Evolutionary conservation across 2,329 filamentous ascomycete genomes (phyloP).

Genomic region (Podosphaera xanthii): DNA sequence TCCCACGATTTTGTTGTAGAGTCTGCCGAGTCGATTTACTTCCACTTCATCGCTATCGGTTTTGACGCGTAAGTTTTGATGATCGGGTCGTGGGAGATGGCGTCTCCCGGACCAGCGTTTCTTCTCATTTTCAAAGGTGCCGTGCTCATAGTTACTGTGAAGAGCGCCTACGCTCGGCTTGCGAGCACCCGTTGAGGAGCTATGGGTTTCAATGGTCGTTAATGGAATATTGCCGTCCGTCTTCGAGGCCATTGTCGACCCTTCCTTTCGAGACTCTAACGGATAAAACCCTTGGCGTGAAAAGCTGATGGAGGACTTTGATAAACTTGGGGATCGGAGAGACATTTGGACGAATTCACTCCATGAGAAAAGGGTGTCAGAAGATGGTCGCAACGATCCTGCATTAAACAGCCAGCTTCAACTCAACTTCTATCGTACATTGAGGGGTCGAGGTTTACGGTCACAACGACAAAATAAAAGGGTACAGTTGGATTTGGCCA

Average conservation of each 20-base stretch:
- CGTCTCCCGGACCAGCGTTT: conserved; percentile 18
- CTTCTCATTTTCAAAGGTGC: conserved; percentile 12
- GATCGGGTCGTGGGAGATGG: conserved; percentile 20
- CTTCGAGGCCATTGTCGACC: conserved; percentile 8
- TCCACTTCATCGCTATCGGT: conserved; percentile 28
- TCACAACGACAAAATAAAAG: not conserved
- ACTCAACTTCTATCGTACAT: not conserved
- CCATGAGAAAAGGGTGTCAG: not conserved
- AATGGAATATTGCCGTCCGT: conserved; percentile 27
- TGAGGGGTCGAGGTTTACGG: not conserved
- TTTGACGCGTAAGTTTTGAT: conserved; percentile 20
- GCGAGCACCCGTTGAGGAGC: conserved; percentile 30
- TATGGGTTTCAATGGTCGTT: conserved; percentile 29
- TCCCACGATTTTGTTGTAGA: conserved; percentile 40
- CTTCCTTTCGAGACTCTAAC: not conserved
- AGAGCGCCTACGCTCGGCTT: conserved; percentile 20
- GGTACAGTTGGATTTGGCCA: not conserved
- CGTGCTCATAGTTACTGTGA: conserved; percentile 5
- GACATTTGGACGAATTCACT: not conserved
- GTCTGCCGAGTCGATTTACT: conserved; percentile 40
- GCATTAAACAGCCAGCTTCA: not conserved
- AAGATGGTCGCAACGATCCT: not conserved
- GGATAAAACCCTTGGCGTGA: not conserved
- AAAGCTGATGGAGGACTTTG: not conserved
- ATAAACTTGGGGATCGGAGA: not conserved